phyloP scores from a whole-genome alignment of 2,329 filamentous ascomycete genomes.

The Akanthomyces uredinophilus region DNA sequence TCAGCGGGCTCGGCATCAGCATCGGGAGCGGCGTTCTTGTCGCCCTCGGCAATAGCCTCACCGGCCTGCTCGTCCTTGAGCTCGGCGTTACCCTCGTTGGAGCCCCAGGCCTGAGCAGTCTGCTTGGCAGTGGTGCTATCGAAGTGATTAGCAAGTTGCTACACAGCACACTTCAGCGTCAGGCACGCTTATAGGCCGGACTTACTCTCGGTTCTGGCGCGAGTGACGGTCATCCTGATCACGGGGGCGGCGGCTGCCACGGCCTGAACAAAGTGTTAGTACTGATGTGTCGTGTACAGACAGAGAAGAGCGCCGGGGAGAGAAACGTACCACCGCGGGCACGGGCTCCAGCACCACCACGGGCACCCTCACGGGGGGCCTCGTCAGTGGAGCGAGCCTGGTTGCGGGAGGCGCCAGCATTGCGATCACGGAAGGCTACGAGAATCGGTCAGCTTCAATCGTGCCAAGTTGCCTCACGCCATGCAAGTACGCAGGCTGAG shows the following conservation, averaged over 20 bases:
- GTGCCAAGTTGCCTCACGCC: not conserved
- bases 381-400: slow-evolving; percentile 74
- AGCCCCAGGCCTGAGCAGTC: slow-evolving; percentile 85
- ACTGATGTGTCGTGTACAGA: not conserved
- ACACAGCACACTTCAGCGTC: not conserved
- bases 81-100: slow-evolving; percentile 73
- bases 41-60: slow-evolving; percentile 79
- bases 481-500: not conserved
- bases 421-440: slow-evolving; percentile 83
- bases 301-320: not conserved
- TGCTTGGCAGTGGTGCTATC: slow-evolving; percentile 77
- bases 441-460: slow-evolving; percentile 16
- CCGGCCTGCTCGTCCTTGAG: slow-evolving; percentile 88
- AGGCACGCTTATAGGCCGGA: slow-evolving; percentile 10
- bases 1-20: slow-evolving; percentile 47
- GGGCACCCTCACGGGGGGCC: slow-evolving; percentile 47
- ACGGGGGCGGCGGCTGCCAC: slow-evolving; percentile 48
- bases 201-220: slow-evolving; percentile 44
- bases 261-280: slow-evolving; percentile 34
- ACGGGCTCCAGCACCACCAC: slow-evolving; percentile 60
- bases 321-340: slow-evolving; percentile 50
- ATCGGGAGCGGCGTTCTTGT: slow-evolving; percentile 62
- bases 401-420: slow-evolving; percentile 76
- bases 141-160: not conserved
- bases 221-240: slow-evolving; percentile 54